A percentile compares a stretch with the other conserved stretches of the same genome.
Conservation (phyloP, 495 filamentous ascomycete species). For the Trichoderma orchidacearum region DNA sequence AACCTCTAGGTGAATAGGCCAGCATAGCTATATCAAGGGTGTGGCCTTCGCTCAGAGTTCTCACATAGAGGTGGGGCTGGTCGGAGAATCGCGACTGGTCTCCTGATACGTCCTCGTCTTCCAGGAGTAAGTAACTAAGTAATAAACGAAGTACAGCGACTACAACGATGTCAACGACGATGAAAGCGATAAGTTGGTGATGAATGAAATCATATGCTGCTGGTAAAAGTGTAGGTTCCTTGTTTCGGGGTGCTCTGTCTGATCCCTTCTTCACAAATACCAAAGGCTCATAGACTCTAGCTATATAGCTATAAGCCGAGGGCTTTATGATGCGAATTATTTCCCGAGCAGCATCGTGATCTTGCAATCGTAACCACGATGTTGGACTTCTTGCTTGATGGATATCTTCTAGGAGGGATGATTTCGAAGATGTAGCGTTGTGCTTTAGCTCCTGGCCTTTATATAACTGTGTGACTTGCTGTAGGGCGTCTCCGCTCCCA, state of each 20-base stretch:
- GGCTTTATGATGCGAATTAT: slow-evolving; percentile 57
- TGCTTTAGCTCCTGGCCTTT: slow-evolving; percentile 6
- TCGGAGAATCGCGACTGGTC: slow-evolving; percentile 22
- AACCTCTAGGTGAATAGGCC: slow-evolving; percentile 38
- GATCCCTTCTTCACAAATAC: slow-evolving; percentile 53
- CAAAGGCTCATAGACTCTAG: slow-evolving; percentile 51
- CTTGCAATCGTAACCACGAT: slow-evolving; percentile 59
- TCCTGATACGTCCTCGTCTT: slow-evolving; percentile 23
- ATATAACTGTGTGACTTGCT: slow-evolving; percentile 31
- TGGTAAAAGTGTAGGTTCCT: slow-evolving; percentile 30
- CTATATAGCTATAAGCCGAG: slow-evolving; percentile 48
- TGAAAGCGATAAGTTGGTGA: slow-evolving; percentile 42
- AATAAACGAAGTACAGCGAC: slow-evolving; percentile 43
- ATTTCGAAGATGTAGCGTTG: slow-evolving; percentile 12
- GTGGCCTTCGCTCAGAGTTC: slow-evolving; percentile 45
- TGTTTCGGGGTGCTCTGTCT: slow-evolving; percentile 33
- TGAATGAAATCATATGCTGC: slow-evolving; percentile 41
- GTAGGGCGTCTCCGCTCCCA: slow-evolving; percentile 5
- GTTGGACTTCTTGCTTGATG: slow-evolving; percentile 55
- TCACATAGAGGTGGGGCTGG: slow-evolving; percentile 39
- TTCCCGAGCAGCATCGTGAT: slow-evolving; percentile 58
- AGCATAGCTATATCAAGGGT: slow-evolving; percentile 49
- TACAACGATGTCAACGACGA: slow-evolving; percentile 38
- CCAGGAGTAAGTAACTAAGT: slow-evolving; percentile 52
- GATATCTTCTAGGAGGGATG: slow-evolving; percentile 32